A percentile compares a stretch with the other conserved stretches of the same genome.
Evolutionary conservation across 2,329 filamentous ascomycete genomes (phyloP).

Genomic region (Fusarium hostae): DNA sequence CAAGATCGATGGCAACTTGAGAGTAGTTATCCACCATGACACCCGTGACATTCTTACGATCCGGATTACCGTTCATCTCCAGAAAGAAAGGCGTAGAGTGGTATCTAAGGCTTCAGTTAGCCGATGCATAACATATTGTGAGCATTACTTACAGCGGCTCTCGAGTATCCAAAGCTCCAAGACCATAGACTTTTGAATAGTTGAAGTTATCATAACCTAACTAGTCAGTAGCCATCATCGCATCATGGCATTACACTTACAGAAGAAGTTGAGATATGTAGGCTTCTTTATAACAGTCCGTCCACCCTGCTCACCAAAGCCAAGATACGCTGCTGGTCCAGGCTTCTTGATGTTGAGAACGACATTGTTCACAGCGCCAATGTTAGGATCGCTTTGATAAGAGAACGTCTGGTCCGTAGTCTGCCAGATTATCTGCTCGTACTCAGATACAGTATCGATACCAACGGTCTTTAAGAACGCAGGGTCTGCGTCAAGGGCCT

Average conservation of each 20-base stretch:
- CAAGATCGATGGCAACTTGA: neutral
- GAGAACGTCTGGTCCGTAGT: neutral
- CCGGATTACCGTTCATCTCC: neutral
- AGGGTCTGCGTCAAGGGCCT: neutral
- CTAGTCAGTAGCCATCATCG: fast-evolving
- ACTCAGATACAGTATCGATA: neutral
- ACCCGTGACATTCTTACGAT: neutral
- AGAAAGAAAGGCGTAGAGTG: neutral
- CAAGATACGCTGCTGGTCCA: neutral
- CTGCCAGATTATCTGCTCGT: conserved; percentile 3
- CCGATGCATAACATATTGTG: fast-evolving
- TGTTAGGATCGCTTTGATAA: neutral
- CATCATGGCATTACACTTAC: neutral
- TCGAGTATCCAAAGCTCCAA: neutral
- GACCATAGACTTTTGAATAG: neutral
- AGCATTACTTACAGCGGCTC: neutral
- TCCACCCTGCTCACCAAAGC: neutral
- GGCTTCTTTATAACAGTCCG: conserved; percentile 2
- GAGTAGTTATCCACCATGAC: neutral
- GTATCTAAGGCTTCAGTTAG: neutral
- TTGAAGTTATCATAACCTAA: neutral
- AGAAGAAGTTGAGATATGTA: neutral
- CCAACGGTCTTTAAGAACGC: neutral
- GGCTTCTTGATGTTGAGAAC: conserved; percentile 3
- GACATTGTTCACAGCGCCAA: neutral